Percentiles rank a stretch among this genome's conserved stretches.
phyloP scores from a whole-genome alignment of 495 filamentous ascomycete genomes.

The Podospora appendiculata region DNA sequence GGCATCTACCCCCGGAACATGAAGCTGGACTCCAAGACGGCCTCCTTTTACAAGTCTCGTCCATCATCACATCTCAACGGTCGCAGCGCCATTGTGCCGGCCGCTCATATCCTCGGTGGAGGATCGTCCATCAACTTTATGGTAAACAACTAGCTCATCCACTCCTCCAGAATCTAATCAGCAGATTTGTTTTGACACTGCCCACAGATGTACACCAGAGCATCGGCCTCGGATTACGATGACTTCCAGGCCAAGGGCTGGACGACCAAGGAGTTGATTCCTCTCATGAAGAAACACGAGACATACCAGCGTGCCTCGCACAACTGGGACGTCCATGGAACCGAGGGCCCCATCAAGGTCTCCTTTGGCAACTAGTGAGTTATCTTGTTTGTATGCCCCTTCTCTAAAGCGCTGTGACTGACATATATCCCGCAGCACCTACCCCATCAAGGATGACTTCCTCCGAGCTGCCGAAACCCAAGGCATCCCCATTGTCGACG shows the following conservation, averaged over 20 bases:
- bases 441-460: conserved; percentile 71
- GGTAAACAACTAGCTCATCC: conserved; percentile 26
- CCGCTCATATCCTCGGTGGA: conserved; percentile 69
- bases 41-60: conserved; percentile 72
- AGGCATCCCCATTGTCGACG: conserved; percentile 64
- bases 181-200: not conserved
- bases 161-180: too few species aligned
- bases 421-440: conserved; percentile 29
- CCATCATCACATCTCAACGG: conserved; percentile 67
- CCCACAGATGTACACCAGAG: conserved; percentile 71
- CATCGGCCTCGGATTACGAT: conserved; percentile 76
- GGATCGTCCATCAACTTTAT: conserved; percentile 80
- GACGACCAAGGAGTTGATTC: conserved; percentile 70
- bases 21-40: conserved; percentile 70
- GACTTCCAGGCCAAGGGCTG: conserved; percentile 78
- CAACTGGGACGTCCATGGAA: conserved; percentile 69
- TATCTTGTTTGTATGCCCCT: not conserved
- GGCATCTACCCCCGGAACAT: conserved; percentile 60
- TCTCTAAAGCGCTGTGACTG: not conserved
- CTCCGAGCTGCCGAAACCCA: conserved; percentile 70
- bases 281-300: conserved; percentile 78
- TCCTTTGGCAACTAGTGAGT: conserved; percentile 66
- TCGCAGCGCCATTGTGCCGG: conserved; percentile 68
- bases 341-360: conserved; percentile 77
- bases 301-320: conserved; percentile 73